phyloP scores from a whole-genome alignment of 768 basidiomycete species.

The Macrolepiota albuminosa region DNA sequence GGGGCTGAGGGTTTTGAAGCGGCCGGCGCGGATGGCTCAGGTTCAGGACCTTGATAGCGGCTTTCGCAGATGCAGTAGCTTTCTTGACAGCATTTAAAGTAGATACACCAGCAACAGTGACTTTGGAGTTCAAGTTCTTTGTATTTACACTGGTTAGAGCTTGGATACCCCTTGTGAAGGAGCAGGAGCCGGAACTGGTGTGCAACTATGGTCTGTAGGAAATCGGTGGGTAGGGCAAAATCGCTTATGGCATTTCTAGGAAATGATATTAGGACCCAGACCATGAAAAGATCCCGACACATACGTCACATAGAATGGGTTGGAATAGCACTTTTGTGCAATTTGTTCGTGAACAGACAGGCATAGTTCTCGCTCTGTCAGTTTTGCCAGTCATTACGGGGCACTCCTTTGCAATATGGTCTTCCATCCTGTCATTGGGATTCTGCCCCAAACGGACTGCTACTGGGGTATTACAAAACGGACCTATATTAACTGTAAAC shows the following conservation, averaged over 20 bases:
- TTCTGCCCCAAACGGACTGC: constrained; percentile 75
- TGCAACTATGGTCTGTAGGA: constrained; percentile 65
- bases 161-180: constrained; percentile 14
- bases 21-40: constrained; percentile 15
- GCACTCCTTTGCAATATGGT: constrained; percentile 64
- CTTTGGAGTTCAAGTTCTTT: constrained; percentile 34
- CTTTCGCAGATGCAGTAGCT: constrained; percentile 23
- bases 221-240: constrained; percentile 82
- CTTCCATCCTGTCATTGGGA: constrained; percentile 78
- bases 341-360: constrained; percentile 52
- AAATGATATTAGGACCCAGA: not conserved
- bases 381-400: constrained; percentile 63
- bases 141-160: constrained; percentile 26
- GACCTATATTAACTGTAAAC: constrained; percentile 38
- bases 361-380: constrained; percentile 39
- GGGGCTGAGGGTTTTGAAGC: constrained; percentile 12
- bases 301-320: constrained; percentile 70
- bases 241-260: constrained; percentile 63
- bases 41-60: constrained; percentile 14
- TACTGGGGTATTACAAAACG: constrained; percentile 72
- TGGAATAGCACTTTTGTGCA: constrained; percentile 74
- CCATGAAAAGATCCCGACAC: constrained; percentile 22
- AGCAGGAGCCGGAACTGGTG: constrained; percentile 18
- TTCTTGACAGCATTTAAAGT: constrained; percentile 28
- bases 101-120: constrained; percentile 27